Evolutionary conservation across 2,329 filamentous ascomycete genomes (phyloP).

Genomic region (Pseudogymnoascus sp.): DNA sequence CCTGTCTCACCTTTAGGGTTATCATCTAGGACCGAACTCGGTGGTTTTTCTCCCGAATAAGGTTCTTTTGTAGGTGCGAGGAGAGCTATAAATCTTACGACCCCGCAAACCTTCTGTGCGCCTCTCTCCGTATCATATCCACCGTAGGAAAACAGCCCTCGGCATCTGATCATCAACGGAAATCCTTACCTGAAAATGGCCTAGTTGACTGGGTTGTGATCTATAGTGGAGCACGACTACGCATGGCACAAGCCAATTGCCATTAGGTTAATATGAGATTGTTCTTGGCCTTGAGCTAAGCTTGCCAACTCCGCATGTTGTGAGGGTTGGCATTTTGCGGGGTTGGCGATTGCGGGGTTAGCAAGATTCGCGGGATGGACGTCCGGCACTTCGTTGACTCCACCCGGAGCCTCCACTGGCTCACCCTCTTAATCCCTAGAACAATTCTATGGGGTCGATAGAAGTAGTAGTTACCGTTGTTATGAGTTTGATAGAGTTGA

Average conservation of each 20-base stretch:
- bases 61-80: not conserved
- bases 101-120: not conserved
- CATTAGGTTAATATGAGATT: not conserved
- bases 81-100: not conserved
- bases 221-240: not conserved
- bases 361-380: not conserved
- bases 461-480: too few species aligned
- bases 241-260: not conserved
- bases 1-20: not conserved
- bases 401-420: conserved; percentile 26
- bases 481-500: too few species aligned
- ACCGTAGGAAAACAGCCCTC: not conserved
- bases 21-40: not conserved
- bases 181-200: not conserved
- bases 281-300: not conserved
- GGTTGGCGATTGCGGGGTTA: not conserved
- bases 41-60: not conserved
- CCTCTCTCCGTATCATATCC: not conserved
- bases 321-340: not conserved
- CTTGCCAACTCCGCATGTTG: not conserved
- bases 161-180: not conserved
- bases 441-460: too few species aligned
- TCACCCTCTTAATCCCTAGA: too few species aligned
- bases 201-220: not conserved
- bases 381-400: conserved; percentile 21